Base-by-base conservation (phyloP, 768 basidiomycete species). In the Hortiboletus flavorubellus region DNA sequence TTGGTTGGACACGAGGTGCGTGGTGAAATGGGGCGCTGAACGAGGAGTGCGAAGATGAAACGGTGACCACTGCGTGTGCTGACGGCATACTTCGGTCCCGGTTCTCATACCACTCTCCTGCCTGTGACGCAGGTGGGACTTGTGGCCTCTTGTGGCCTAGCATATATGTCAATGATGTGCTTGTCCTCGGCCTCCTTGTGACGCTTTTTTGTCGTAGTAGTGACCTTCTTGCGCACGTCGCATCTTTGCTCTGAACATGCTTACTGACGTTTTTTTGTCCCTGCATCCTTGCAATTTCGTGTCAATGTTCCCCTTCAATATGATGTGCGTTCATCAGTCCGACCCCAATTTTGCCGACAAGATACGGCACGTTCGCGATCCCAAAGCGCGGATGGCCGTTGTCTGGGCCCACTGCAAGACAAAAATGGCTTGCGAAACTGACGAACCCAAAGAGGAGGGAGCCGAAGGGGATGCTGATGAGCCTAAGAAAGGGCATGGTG, bases 21-120 rank as follows among this genome's bases (percentile, higher is more conserved):
- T 75, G 91, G 91, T 93, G 91, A 93, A 93, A 93, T 86, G 91
- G 91, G 89, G 90, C 89, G 89, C 89, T 84, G 91, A 92, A 89
- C 89, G 91, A 91, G 89, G 84, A 90, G 89, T 87, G 89, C 84
- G 84, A 84, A 85, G 82, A 43, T 34, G 42, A 75, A 67, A 66
- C 69, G 64, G 48, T 54, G 56, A 47, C 50, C 60, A 53, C 10
- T 18, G 18, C 29, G 56, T 55, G 40, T 64, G 69, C 70, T 67
- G 16, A 61, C 59, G 69, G 69, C 71, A 59, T 54, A 11, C 39
- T 7, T 38, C 11, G 61, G 59, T 51, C 45, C 42, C 46, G 46
- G 64, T 69, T 64, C 72, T 57, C 74, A 45, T 55, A 59, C 51
- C 75, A 14, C 76, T 72, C 75, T 72, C 78, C 80, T 76, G 62